Percentiles rank a stretch among this genome's conserved stretches.
Conservation (phyloP, 352 stramenopile species). For the Blastocystis sp. region DNA sequence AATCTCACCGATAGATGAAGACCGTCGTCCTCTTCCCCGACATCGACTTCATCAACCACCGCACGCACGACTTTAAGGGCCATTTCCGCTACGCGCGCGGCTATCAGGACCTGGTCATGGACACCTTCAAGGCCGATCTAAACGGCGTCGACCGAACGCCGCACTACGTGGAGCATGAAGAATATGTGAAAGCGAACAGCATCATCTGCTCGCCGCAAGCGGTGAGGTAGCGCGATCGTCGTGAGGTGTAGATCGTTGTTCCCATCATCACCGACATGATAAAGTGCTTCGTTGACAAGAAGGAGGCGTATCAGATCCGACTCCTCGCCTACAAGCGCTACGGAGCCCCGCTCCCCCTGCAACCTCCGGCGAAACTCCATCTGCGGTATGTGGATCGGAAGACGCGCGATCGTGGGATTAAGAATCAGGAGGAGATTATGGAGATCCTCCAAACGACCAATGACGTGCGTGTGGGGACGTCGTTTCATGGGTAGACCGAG, state of each 20-base stretch:
- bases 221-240: not conserved
- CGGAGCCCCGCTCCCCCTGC: not conserved
- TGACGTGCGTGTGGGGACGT: not conserved
- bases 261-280: constrained; percentile 48
- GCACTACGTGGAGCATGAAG: not conserved
- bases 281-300: constrained; percentile 50
- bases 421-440: constrained; percentile 27
- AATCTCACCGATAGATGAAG: not conserved
- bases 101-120: constrained; percentile 35
- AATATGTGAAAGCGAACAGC: not conserved
- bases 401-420: constrained; percentile 25
- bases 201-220: not conserved
- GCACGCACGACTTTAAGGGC: constrained; percentile 41
- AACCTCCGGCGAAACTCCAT: not conserved
- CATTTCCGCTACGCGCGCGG: constrained; percentile 23
- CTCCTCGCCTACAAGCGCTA: constrained; percentile 49
- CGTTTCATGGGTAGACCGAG: constrained; percentile 7
- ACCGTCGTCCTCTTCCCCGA: constrained; percentile 17
- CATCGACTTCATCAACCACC: constrained; percentile 50
- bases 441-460: not conserved
- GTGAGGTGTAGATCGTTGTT: not conserved
- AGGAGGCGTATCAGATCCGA: constrained; percentile 44
- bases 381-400: constrained; percentile 9
- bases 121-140: constrained; percentile 16
- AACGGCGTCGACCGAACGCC: constrained; percentile 11